Conservation (phyloP, 192 early-diverging fungal species). For the Coemansia nantahalensis region DNA sequence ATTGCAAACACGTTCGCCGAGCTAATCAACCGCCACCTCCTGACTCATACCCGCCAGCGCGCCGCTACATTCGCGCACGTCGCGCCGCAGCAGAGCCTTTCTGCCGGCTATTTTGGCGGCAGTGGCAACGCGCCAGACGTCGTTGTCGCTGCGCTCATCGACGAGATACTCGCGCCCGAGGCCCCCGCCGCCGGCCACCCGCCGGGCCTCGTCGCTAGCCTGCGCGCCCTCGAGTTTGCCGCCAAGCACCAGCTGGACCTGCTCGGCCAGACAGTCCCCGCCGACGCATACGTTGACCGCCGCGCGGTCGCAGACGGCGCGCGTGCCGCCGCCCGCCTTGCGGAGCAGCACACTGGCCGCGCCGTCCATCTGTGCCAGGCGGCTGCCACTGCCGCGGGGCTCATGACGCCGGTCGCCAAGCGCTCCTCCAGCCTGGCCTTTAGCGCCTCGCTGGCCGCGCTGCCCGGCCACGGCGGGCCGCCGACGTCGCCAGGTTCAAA, state of each 20-base stretch:
- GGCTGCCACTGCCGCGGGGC: no score
- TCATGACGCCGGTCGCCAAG: no score
- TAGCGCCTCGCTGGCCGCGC: no score
- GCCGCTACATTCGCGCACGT: conserved; percentile 6
- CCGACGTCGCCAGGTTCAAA: no score
- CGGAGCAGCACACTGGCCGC: conserved; percentile 13
- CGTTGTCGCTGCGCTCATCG: conserved; percentile 16
- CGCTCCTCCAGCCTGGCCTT: no score
- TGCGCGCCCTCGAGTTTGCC: conserved; percentile 34
- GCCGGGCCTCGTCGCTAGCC: conserved; percentile 14
- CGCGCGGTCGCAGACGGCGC: conserved; percentile 1
- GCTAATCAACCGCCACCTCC: no score
- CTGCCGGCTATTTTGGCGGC: conserved; percentile 17
- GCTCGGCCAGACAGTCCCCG: conserved; percentile 11
- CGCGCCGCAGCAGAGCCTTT: background rate
- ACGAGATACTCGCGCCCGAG: conserved; percentile 14
- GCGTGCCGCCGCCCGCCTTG: background rate
- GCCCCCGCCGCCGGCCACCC: background rate
- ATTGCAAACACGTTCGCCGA: no score
- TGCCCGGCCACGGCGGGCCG: no score
- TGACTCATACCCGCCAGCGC: background rate
- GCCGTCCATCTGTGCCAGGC: conserved; percentile 17
- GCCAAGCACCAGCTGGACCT: conserved; percentile 34
- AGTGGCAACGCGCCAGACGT: background rate
- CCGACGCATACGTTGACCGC: conserved; percentile 17